phyloP scores from a whole-genome alignment of 2,329 filamentous ascomycete genomes.

The Torrubiellomyces zombiae region DNA sequence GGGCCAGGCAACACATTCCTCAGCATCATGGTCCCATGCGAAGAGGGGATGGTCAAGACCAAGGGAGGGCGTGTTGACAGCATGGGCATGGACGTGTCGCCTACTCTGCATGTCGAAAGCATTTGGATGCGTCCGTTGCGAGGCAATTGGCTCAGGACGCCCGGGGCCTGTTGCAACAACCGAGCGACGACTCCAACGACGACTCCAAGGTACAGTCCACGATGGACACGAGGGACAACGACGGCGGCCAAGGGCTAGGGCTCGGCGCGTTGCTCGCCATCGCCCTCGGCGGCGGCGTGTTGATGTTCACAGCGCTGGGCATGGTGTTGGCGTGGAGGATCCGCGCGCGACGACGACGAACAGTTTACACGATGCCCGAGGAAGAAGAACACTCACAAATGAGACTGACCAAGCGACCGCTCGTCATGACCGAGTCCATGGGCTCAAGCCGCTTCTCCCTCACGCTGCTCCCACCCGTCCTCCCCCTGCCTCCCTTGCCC shows the following conservation, averaged over 20 bases:
- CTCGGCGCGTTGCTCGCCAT: slow-evolving; percentile 27
- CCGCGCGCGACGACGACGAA: slow-evolving; percentile 8
- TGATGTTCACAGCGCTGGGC: slow-evolving; percentile 26
- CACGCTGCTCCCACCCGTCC: slow-evolving; percentile 11
- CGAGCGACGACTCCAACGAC: slow-evolving; percentile 1
- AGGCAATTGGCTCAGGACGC: too few species aligned
- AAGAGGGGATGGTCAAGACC: too few species aligned
- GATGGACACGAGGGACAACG: slow-evolving; percentile 4
- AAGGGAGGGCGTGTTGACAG: too few species aligned
- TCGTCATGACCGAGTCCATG: slow-evolving; percentile 6
- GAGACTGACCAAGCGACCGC: slow-evolving; percentile 15
- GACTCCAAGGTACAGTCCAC: slow-evolving; percentile 1
- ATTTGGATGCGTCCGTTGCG: too few species aligned
- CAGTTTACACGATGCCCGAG: slow-evolving; percentile 13
- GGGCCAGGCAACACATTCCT: slow-evolving; percentile 23
- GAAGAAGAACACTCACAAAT: slow-evolving; percentile 11
- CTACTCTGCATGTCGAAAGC: too few species aligned
- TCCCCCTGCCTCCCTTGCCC: slow-evolving; percentile 15
- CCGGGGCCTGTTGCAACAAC: too few species aligned
- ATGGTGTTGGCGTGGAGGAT: slow-evolving; percentile 24
- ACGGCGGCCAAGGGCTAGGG: slow-evolving; percentile 9
- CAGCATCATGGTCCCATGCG: slow-evolving; percentile 12
- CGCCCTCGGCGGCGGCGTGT: slow-evolving; percentile 27
- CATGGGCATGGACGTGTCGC: too few species aligned
- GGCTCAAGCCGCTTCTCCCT: slow-evolving; percentile 14